A percentile compares a stretch with the other conserved stretches of the same genome.
Evolutionary conservation across 768 basidiomycete species (phyloP).

Genomic region (Podaxis sp.): DNA sequence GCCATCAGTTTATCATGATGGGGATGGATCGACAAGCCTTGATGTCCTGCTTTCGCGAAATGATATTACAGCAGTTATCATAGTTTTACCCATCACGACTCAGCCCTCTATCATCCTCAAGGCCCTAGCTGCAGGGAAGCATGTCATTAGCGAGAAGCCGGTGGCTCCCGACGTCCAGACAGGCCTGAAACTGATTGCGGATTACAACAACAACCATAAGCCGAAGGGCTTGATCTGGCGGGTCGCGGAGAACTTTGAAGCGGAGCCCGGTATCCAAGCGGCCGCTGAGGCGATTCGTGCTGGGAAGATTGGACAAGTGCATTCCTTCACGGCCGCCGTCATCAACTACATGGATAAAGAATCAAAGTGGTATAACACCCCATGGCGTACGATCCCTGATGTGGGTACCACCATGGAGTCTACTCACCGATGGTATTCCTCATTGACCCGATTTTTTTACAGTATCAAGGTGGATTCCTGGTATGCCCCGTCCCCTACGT

Average conservation of each 20-base stretch:
- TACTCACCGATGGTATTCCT: slow-evolving; percentile 10
- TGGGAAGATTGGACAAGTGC: slow-evolving; percentile 71
- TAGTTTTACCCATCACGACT: slow-evolving; percentile 73
- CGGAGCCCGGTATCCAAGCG: slow-evolving; percentile 54
- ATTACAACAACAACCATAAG: slow-evolving; percentile 64
- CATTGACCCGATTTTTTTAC: slow-evolving; percentile 7
- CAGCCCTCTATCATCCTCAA: slow-evolving; percentile 70
- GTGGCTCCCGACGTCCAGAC: slow-evolving; percentile 67
- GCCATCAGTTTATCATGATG: slow-evolving; percentile 59
- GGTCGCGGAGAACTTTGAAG: slow-evolving; percentile 77
- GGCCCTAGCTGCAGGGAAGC: slow-evolving; percentile 74
- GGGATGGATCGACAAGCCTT: slow-evolving; percentile 40
- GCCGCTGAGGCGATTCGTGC: slow-evolving; percentile 47
- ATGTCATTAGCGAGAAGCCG: slow-evolving; percentile 89
- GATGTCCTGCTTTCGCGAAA: slow-evolving; percentile 62
- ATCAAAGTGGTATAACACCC: slow-evolving; percentile 76
- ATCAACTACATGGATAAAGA: slow-evolving; percentile 56
- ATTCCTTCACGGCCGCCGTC: slow-evolving; percentile 58
- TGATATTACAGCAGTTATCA: slow-evolving; percentile 72
- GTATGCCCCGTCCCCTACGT: slow-evolving; percentile 36
- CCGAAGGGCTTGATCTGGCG: slow-evolving; percentile 74
- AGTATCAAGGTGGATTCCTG: slow-evolving; percentile 84
- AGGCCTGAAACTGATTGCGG: slow-evolving; percentile 62
- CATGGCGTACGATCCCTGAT: slow-evolving; percentile 82
- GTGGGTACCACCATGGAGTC: slow-evolving; percentile 37